Evolutionary conservation across 352 stramenopile genomes (phyloP), one percentile per base, ranked within the genome.

Genomic region (Globisporangium carolinianum): DNA sequence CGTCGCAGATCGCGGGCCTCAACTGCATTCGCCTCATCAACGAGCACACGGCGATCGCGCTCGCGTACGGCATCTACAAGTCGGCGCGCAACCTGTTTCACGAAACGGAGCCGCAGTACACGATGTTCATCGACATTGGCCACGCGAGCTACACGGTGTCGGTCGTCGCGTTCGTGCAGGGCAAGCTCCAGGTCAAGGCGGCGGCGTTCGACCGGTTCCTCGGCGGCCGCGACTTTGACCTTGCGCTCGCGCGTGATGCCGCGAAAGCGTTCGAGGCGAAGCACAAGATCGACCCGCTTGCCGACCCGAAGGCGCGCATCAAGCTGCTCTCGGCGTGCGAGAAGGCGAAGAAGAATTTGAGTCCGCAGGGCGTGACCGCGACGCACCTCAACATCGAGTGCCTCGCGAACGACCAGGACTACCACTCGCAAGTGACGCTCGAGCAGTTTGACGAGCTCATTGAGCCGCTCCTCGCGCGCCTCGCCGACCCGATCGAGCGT

Each of bases 41-140:
- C 71, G 97, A 99, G 83, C 94, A 91, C 75, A 99, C 96, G 35
- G 96, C 97, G 41, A 96, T 95, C 38, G 93, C 93, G 18, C 77
- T 98, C 5, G 86, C 87, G 8, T 98, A 98, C 73, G 95, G 95
- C 48, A 98, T 98, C 67, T 98, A 97, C 86, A 95, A 96, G 75
- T 96, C 86, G 66, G 87, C 89, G n/a, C 92, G 96, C 72, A 96
- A 97, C 61, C 73, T 97, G 47, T 98, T 98, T 72, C 73, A 95
- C 73, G 87, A 91, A 67, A 74, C 95, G 50, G 83, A 98, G 58
- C 86, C 95, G 15, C 94, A 97, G 48, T 84, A 99, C 71, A 90
- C 98, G 57, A 98, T 99, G 88, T 99, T 99, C 71, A 94, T 99
- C 54, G 97, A 99, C 74, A 89, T 99, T 68, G 97, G 97, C 38